A percentile compares a stretch with the other conserved stretches of the same genome.
These are phyloP conservation scores for Botrytis hyacinthi DNA, from an alignment of 2,329 filamentous ascomycete genomes.

Conservation along the genomic window DNA sequence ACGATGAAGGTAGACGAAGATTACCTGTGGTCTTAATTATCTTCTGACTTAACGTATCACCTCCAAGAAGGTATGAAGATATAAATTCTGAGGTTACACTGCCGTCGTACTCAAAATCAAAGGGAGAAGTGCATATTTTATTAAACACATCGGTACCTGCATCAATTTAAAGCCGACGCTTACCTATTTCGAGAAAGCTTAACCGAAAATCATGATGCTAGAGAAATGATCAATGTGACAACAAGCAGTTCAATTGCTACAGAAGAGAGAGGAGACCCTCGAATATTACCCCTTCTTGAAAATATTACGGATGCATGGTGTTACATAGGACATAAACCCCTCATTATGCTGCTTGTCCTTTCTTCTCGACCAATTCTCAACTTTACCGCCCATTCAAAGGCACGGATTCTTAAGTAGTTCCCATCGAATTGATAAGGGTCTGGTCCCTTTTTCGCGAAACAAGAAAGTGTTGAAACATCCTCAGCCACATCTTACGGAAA, in stretches of 20 bases:
- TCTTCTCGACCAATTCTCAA: constrained; percentile 8
- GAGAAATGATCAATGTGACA: constrained; percentile 18
- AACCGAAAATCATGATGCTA: constrained; percentile 14
- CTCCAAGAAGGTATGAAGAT: background rate
- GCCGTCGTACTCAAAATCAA: background rate
- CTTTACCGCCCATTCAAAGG: constrained; percentile 8
- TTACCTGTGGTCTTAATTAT: no score
- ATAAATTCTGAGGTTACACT: background rate
- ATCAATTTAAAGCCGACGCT: constrained; percentile 18
- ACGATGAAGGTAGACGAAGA: background rate
- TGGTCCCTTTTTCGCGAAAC: constrained; percentile 22
- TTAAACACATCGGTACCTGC: constrained; percentile 22
- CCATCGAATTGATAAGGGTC: constrained; percentile 16
- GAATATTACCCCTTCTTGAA: constrained; percentile 10
- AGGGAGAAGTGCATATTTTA: constrained; percentile 14
- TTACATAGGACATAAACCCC: constrained; percentile 11
- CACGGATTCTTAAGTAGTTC: constrained; percentile 14
- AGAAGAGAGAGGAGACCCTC: constrained; percentile 5
- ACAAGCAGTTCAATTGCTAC: constrained; percentile 5
- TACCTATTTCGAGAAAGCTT: constrained; percentile 16
- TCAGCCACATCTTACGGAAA: constrained; percentile 13
- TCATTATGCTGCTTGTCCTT: constrained; percentile 17
- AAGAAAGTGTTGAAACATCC: constrained; percentile 19
- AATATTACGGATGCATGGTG: constrained; percentile 11
- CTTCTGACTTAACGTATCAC: background rate